Evolutionary conservation across 2,329 filamentous ascomycete genomes (phyloP), one percentile per base, ranked within the genome.

Genomic region (Fusarium sulawesiense): DNA sequence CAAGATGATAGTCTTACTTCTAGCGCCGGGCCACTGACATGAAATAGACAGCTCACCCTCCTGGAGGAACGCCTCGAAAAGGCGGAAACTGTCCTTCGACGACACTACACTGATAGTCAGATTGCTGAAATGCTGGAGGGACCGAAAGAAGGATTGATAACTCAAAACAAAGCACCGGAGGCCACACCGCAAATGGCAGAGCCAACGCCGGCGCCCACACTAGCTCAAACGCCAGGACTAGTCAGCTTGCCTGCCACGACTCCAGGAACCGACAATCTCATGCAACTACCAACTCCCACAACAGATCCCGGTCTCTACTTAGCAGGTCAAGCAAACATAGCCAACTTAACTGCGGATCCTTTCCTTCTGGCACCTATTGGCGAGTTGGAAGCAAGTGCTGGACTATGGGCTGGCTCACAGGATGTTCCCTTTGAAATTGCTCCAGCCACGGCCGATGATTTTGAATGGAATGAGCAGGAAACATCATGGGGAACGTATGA

Each of bases 11-110:
- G 27, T 29, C 11, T 12, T 11, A 29, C 4, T 4, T 29, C 27
- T 29, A 29, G 27, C 11, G 27, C 27, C 27, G 11, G 27, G 27
- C 32, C n/a, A 51, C 65, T 66, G 51, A 69, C 55, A 34, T 41
- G 8, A 30, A 23, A 13, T 37, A 72, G 69, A 44, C 68, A 71
- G 37, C 57, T 72, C 18, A 72, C 69, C 6, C 66, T 72, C 13
- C 25, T 72, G 2, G 69, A 72, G 51, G 69, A 72, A 40, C 65
- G 69, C 2, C 61, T 72, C 4, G 69, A 72, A 48, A 72, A 66
- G 34, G 69, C 69, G 7, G 68, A 72, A 27, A 71, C 68, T 10
- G 56, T 72, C 16, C n/a, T 72, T 42, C 54, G 61, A 25, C 56
- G 65, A 2, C 69, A 72, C 44, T 72, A 70, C n/a, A 70, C 57